Conservation (phyloP, 1,284 basidiomycete species). For the Fomitiporia mediterranea region DNA sequence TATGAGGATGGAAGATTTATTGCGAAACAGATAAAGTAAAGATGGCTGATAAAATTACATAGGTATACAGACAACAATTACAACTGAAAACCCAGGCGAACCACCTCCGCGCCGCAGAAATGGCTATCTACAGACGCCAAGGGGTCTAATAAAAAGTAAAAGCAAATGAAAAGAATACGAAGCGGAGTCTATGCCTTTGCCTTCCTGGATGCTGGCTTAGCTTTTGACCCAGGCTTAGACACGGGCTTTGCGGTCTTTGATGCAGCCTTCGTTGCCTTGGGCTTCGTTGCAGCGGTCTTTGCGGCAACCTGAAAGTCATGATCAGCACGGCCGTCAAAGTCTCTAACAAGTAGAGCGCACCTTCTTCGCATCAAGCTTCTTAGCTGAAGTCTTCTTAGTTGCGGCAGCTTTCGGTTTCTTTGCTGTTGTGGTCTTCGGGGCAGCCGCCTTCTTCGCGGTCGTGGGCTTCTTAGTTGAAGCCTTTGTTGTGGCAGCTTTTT, state of each 20-base stretch:
- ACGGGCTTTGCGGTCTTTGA: constrained; percentile 15
- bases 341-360: constrained; percentile 19
- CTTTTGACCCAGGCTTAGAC: constrained; percentile 29
- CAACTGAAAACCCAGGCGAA: not conserved
- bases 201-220: constrained; percentile 18
- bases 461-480: not conserved
- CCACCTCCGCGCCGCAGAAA: not conserved
- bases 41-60: constrained; percentile 18
- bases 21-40: constrained; percentile 10
- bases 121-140: not conserved
- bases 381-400: constrained; percentile 36
- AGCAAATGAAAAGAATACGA: not conserved
- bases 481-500: constrained; percentile 14
- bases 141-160: not conserved
- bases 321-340: constrained; percentile 1
- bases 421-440: constrained; percentile 21
- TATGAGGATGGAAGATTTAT: not conserved
- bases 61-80: constrained; percentile 18
- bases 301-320: constrained; percentile 25
- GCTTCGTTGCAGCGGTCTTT: constrained; percentile 29
- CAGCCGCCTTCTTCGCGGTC: constrained; percentile 19
- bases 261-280: constrained; percentile 28
- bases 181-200: constrained; percentile 7
- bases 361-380: constrained; percentile 41
- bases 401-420: constrained; percentile 24